These are phyloP conservation scores for Penicillium sp. DNA, from an alignment of 2,329 filamentous ascomycete species.

Conservation along the genomic window DNA sequence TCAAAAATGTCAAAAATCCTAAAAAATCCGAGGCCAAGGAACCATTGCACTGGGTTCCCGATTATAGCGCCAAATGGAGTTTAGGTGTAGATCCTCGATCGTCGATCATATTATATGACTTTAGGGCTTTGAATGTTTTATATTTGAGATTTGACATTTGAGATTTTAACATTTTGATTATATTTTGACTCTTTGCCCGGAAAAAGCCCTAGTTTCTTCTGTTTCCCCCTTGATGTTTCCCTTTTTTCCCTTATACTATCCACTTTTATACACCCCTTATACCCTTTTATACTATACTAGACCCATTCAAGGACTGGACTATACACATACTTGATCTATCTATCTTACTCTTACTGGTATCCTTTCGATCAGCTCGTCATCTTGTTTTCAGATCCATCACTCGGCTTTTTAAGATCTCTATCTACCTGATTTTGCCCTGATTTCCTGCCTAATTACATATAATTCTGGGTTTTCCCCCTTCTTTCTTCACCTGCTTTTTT, in stretches of 20 bases:
- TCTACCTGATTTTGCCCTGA: background rate
- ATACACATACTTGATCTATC: conserved; percentile 7
- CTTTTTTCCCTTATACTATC: background rate
- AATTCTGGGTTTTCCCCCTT: background rate
- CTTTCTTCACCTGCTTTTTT: background rate
- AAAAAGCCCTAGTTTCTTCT: conserved; percentile 15
- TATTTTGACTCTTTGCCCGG: background rate
- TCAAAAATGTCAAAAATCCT: conserved; percentile 5
- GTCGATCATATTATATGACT: conserved; percentile 3
- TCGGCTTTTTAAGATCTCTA: background rate
- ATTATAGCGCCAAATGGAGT: conserved; percentile 25
- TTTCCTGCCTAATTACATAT: conserved; percentile 7
- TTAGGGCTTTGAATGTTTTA: conserved; percentile 5
- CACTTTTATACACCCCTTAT: conserved; percentile 3
- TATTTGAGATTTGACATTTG: background rate
- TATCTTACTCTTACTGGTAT: background rate
- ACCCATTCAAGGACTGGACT: background rate
- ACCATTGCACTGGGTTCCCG: conserved; percentile 25
- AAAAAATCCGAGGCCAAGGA: conserved; percentile 18
- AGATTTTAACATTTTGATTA: background rate
- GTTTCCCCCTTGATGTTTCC: conserved; percentile 3
- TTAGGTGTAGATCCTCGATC: conserved; percentile 28
- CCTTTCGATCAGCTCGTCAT: conserved; percentile 9
- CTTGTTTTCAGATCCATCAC: conserved; percentile 5
- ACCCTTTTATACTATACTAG: background rate